Evolutionary conservation across 345 rosid species (phyloP), one percentile per base, ranked within the genome.

Genomic region (Triadica sebifera): DNA sequence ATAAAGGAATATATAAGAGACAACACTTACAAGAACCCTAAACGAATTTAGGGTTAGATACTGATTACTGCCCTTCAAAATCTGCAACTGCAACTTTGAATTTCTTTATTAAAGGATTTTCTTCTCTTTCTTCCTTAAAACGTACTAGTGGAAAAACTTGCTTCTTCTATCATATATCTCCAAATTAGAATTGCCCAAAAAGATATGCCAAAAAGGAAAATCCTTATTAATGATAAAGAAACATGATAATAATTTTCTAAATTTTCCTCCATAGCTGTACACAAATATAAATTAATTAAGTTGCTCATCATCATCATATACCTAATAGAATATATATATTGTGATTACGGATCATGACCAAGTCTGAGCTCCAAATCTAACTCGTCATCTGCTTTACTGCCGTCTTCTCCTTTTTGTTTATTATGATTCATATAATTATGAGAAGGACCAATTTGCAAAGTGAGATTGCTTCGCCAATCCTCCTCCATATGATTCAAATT

Each of bases 341-440:
- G n/a, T n/a, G n/a, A 49, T 61, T 34, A 70, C 6, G 65, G 75
- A 71, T 77, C 59, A 22, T 77, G 71, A 77, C 80, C 80, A 50
- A 77, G 80, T 65, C 80, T 77, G 22, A 78, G 72, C 77, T 78
- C 80, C 80, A 78, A 66, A 59, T 78, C 80, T 56, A 78, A 50
- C 65, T 72, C 69, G 4, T 43, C 73, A 15, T 6, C 34, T 61
- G 59, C 51, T 51, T 55, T 71, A 41, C 70, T 70, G 74, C 59
- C 74, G 79, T 72, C 80, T n/a, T 77, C 68, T 57, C 9, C 59
- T 45, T 38, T 66, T 58, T 58, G 65, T 53, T 43, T 17, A 57
- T 34, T 59, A 57, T 34, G 20, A 5, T 29, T 46, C n/a, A 19
- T 73, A 72, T 77, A 65, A 19, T 71, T 67, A 78, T 77, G 77